These are phyloP conservation scores for Neurospora tetrasperma DNA, from an alignment of 495 filamentous ascomycete species.

Conservation along the genomic window DNA sequence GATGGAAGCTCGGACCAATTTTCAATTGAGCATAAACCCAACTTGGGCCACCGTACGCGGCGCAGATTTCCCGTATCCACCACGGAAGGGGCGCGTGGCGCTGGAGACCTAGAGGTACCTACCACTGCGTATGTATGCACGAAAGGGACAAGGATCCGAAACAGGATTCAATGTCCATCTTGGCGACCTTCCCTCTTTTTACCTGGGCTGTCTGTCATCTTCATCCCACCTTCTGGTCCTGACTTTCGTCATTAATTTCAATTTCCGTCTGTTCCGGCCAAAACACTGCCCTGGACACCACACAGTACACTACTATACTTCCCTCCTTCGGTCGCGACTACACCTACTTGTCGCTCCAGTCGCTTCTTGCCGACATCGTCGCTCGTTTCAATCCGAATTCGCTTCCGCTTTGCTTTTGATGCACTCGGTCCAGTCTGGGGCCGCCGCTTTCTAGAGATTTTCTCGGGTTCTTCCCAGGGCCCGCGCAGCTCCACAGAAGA, in stretches of 20 bases:
- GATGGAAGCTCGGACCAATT: too few species aligned
- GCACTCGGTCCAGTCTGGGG: not conserved
- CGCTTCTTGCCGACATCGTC: not conserved
- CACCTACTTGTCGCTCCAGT: not conserved
- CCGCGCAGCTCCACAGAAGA: not conserved
- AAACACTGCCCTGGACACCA: too few species aligned
- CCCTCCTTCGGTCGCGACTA: not conserved
- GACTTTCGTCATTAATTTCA: not conserved
- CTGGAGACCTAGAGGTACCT: not conserved
- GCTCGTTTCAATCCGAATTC: not conserved
- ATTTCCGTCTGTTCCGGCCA: too few species aligned
- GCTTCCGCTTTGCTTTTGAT: not conserved
- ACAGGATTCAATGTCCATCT: not conserved
- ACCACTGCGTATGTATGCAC: not conserved
- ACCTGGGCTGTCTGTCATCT: not conserved
- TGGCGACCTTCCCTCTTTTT: not conserved
- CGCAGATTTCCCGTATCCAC: not conserved
- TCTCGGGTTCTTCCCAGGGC: not conserved
- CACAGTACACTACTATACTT: too few species aligned
- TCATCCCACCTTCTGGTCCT: not conserved
- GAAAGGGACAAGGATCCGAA: not conserved
- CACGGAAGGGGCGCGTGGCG: not conserved
- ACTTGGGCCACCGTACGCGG: too few species aligned
- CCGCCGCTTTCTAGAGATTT: not conserved
- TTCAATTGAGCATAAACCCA: too few species aligned